Base-by-base conservation (phyloP, 2,329 filamentous ascomycete genomes). In the Coleophoma eucalyptorum region DNA sequence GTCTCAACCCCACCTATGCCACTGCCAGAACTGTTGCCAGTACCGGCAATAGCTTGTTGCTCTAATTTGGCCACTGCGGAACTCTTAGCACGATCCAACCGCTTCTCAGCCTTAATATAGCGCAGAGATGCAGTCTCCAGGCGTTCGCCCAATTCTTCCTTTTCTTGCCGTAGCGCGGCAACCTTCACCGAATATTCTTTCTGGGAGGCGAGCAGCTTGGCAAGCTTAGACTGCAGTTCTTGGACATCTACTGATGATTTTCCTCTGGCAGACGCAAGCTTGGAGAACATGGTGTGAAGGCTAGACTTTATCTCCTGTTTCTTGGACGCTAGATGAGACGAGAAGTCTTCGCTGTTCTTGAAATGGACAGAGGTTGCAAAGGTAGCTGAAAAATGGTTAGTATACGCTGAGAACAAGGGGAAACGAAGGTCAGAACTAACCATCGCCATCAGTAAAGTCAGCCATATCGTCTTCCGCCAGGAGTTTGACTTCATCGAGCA, bases 21-120 rank as follows among this genome's bases (percentile, higher is more conserved):
- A 54, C 61, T 68, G 46, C 62, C 65, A n/a, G 62, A 57, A 45
- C 64, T 64, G 48, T 63, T 69, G 41, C 71, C 69, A 13, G 80
- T 82, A 51, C 86, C 86, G 52, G 89, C 80, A 47, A 92, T 81
- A 32, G 92, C 91, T 70, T 96, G 90, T 62, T 90, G 88, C 67
- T 97, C 94, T 53, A 99, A 72, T 67, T 96, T 96, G 55, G 92
- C 89, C 1, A 97, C 91, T 51, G 96, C 91, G 15, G 84, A 74
- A 65, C 94, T 99, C 69, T 90, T 93, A 20, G 87, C 83, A 41
- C 94, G 84, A 67, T 99, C 94, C 48, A 97, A 76, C 67, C 91
- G 94, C 74, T 96, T 95, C 68, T 99, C 94, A 0, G 94, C 94
- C 59, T 95, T 89, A 74, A 97, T 90, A 64, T 96, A 97, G 57